Evolutionary conservation across 306 rosid genomes (phyloP).

Genomic region (Malus orientalis): DNA sequence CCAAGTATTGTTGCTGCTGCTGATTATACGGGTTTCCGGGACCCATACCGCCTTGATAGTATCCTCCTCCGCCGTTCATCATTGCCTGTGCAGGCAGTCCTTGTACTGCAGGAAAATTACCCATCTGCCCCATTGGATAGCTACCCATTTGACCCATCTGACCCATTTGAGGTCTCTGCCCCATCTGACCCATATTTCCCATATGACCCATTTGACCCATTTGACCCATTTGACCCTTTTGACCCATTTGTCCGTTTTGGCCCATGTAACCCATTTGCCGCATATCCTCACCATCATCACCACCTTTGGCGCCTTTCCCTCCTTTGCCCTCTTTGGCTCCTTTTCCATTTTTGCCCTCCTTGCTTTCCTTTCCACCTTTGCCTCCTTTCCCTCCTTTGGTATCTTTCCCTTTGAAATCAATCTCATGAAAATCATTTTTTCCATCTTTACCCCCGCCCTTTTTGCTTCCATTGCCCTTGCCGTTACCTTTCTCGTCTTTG

Average conservation of each 20-base stretch:
- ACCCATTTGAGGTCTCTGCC: not conserved
- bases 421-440: slow-evolving; percentile 40
- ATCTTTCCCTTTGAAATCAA: slow-evolving; percentile 46
- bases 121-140: slow-evolving; percentile 40
- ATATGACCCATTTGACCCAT: not conserved
- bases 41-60: slow-evolving; percentile 41
- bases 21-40: slow-evolving; percentile 40
- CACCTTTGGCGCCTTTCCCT: not conserved
- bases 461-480: slow-evolving; percentile 28
- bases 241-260: too few relatives aligned
- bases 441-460: slow-evolving; percentile 33
- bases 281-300: slow-evolving; percentile 7
- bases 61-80: slow-evolving; percentile 55
- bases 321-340: not conserved
- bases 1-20: slow-evolving; percentile 47
- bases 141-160: not conserved
- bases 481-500: not conserved
- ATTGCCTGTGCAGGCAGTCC: slow-evolving; percentile 63
- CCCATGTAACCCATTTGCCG: not conserved
- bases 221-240: not conserved
- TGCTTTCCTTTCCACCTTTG: slow-evolving; percentile 7
- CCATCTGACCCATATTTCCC: not conserved
- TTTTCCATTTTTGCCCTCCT: slow-evolving; percentile 5
- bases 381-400: slow-evolving; percentile 28
- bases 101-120: slow-evolving; percentile 65